phyloP scores from a whole-genome alignment of 495 filamentous ascomycete species.

The Astrothelium subdiscretum region DNA sequence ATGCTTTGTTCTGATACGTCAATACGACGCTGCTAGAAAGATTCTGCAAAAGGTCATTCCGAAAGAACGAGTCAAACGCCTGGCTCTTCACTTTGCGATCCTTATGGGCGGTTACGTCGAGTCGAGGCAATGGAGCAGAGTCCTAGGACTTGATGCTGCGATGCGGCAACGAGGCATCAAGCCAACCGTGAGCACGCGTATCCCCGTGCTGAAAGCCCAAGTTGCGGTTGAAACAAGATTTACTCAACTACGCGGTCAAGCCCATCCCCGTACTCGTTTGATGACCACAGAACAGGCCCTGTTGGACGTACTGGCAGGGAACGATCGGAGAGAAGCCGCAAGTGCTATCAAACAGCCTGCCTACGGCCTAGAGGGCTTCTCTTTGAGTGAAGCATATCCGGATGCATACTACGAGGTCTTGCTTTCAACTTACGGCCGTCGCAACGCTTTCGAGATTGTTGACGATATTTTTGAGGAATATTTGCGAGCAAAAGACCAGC shows the following conservation, averaged over 20 bases:
- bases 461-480: constrained; percentile 47
- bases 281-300: not conserved
- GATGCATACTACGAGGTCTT: constrained; percentile 46
- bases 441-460: constrained; percentile 42
- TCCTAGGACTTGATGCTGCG: constrained; percentile 39
- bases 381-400: constrained; percentile 28
- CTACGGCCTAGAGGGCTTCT: constrained; percentile 13
- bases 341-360: constrained; percentile 18
- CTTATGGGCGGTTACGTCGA: constrained; percentile 55
- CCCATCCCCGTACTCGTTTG: not conserved
- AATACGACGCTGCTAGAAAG: constrained; percentile 52
- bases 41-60: constrained; percentile 52
- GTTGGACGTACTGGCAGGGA: constrained; percentile 3
- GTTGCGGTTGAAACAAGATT: constrained; percentile 7
- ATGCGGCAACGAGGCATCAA: constrained; percentile 40
- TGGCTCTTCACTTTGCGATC: constrained; percentile 62
- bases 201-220: constrained; percentile 35
- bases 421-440: constrained; percentile 49
- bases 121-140: constrained; percentile 37
- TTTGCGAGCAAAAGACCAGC: constrained; percentile 21
- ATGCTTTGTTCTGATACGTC: constrained; percentile 46
- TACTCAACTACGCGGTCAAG: constrained; percentile 27
- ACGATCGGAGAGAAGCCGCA: constrained; percentile 4
- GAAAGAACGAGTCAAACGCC: constrained; percentile 44
- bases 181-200: constrained; percentile 33